Evolutionary conservation across 2,329 filamentous ascomycete species (phyloP).

Genomic region (Colletotrichum horii): DNA sequence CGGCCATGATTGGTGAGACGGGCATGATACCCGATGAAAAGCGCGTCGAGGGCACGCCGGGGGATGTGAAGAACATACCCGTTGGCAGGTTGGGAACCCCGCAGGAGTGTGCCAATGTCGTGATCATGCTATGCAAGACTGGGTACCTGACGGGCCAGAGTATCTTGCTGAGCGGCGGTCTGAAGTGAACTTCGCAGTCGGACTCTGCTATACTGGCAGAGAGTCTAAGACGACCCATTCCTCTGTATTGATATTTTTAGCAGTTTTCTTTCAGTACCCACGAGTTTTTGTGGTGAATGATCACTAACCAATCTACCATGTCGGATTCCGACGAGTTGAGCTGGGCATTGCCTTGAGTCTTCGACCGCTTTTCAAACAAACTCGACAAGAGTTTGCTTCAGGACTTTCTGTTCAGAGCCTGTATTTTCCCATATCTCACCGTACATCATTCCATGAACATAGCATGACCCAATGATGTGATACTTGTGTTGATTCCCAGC

Average conservation of each 20-base stretch:
- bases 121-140: constrained; percentile 65
- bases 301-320: not conserved
- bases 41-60: constrained; percentile 54
- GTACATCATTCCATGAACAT: not conserved
- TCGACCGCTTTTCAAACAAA: not conserved
- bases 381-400: not conserved
- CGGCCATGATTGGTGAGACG: constrained; percentile 70
- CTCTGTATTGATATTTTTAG: not conserved
- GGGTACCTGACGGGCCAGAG: constrained; percentile 66
- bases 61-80: constrained; percentile 64
- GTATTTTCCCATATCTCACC: not conserved
- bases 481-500: not conserved
- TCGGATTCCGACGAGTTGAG: not conserved
- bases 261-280: not conserved
- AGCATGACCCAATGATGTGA: not conserved
- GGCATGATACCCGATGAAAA: constrained; percentile 66
- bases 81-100: constrained; percentile 62
- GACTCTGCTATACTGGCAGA: not conserved
- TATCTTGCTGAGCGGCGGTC: constrained; percentile 55
- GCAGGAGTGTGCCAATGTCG: constrained; percentile 64
- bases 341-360: not conserved
- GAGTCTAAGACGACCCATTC: not conserved
- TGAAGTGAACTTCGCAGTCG: constrained; percentile 42
- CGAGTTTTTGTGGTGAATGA: not conserved
- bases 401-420: not conserved